Percentiles rank a stretch among this genome's conserved stretches.
Evolutionary conservation across 371 early-diverging fungal species (phyloP).

Genomic region (Mortierella sp.): DNA sequence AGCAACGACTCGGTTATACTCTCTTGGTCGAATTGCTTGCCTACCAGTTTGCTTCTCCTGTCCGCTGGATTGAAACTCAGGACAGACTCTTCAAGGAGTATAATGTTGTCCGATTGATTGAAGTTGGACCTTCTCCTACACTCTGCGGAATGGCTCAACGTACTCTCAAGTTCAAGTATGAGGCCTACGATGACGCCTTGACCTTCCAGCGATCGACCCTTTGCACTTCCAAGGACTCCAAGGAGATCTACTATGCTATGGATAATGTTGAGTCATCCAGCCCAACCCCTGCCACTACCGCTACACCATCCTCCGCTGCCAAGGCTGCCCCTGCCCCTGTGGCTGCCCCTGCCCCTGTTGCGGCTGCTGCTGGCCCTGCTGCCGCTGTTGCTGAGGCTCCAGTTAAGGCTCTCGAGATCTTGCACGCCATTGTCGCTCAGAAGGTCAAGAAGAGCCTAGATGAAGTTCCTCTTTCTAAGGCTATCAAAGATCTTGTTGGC

Average conservation of each 20-base stretch:
- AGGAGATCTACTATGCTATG: constrained; percentile 94
- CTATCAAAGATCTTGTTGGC: constrained; percentile 94
- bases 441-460: constrained; percentile 89
- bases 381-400: constrained; percentile 77
- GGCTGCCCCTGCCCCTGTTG: constrained; percentile 66
- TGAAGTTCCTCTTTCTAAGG: constrained; percentile 81
- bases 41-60: constrained; percentile 95
- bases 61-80: constrained; percentile 99
- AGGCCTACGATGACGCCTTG: constrained; percentile 95
- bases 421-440: constrained; percentile 89
- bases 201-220: constrained; percentile 89
- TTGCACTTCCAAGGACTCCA: constrained; percentile 86
- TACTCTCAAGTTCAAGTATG: constrained; percentile 96
- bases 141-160: constrained; percentile 94
- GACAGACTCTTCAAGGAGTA: constrained; percentile 88
- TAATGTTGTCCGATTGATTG: constrained; percentile 89
- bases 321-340: constrained; percentile 62
- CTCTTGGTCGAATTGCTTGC: constrained; percentile 93
- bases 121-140: constrained; percentile 93
- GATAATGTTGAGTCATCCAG: constrained; percentile 72
- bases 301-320: constrained; percentile 61
- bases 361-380: constrained; percentile 68
- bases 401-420: constrained; percentile 81
- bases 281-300: constrained; percentile 60
- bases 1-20: constrained; percentile 88